Evolutionary conservation across 257 asterid species (phyloP).

Genomic region (Solanum tarapatanum): DNA sequence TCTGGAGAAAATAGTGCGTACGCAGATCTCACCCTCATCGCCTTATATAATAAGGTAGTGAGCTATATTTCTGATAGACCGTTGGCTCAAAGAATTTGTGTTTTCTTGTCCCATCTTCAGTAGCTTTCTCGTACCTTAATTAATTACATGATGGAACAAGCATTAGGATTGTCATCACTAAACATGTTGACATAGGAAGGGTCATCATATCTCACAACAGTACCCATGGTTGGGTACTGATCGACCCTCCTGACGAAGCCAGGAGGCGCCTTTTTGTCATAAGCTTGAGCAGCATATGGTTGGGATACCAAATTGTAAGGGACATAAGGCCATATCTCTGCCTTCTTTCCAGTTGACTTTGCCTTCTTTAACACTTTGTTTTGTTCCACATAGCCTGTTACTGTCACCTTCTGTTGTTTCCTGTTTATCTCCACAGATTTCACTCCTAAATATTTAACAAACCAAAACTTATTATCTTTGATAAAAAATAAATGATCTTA

Average conservation of each 20-base stretch:
- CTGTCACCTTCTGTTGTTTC: slow-evolving; percentile 78
- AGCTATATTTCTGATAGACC: not conserved
- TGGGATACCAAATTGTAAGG: slow-evolving; percentile 84
- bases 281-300: slow-evolving; percentile 61
- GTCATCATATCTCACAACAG: slow-evolving; percentile 38
- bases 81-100: not conserved
- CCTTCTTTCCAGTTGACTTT: slow-evolving; percentile 71
- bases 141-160: slow-evolving; percentile 61
- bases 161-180: slow-evolving; percentile 86
- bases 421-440: slow-evolving; percentile 67
- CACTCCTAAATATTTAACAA: slow-evolving; percentile 35
- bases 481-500: not conserved
- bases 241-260: slow-evolving; percentile 62
- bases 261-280: slow-evolving; percentile 90
- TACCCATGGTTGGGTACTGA: slow-evolving; percentile 11
- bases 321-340: slow-evolving; percentile 86
- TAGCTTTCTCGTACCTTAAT: not conserved
- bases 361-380: slow-evolving; percentile 77
- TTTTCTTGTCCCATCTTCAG: not conserved
- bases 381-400: slow-evolving; percentile 54
- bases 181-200: slow-evolving; percentile 52
- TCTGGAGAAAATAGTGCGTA: not conserved
- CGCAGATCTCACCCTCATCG: not conserved
- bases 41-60: not conserved
- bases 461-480: too few species aligned